A percentile compares a stretch with the other conserved stretches of the same genome.
Conservation (phyloP, 1,139 yeast species). For the Magnusiomyces starmeri region DNA sequence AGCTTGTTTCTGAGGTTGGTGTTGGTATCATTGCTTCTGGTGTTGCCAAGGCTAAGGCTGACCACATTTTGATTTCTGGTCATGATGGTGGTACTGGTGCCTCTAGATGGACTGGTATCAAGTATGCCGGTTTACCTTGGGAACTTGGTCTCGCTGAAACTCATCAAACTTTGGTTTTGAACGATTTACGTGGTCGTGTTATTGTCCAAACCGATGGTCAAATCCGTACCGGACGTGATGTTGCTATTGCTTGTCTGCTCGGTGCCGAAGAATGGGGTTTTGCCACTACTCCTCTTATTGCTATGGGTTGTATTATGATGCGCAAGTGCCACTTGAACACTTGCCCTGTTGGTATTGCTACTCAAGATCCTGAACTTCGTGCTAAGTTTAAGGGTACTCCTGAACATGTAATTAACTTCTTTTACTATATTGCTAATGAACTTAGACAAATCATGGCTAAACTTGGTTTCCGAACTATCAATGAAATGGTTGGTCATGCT, state of each 20-base stretch:
- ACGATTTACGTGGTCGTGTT: constrained; percentile 92
- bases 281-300: constrained; percentile 94
- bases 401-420: constrained; percentile 95
- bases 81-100: constrained; percentile 99
- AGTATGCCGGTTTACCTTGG: constrained; percentile 98
- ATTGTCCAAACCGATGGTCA: constrained; percentile 97
- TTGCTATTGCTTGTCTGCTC: constrained; percentile 87
- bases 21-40: constrained; percentile 99
- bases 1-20: constrained; percentile 95
- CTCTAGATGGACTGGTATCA: constrained; percentile 93
- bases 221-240: constrained; percentile 90
- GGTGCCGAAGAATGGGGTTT: constrained; percentile 99
- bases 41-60: constrained; percentile 98
- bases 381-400: constrained; percentile 94
- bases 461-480: constrained; percentile 89
- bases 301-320: constrained; percentile 96
- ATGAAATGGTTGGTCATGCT: constrained; percentile 97
- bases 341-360: constrained; percentile 98
- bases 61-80: constrained; percentile 89
- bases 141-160: constrained; percentile 97
- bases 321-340: constrained; percentile 88
- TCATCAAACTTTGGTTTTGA: constrained; percentile 92
- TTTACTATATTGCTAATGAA: constrained; percentile 90
- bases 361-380: constrained; percentile 93
- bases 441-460: constrained; percentile 88